Evolutionary conservation across 2,329 filamentous ascomycete genomes (phyloP), one percentile per base, ranked within the genome.

Genomic region (Fusarium equiseti): DNA sequence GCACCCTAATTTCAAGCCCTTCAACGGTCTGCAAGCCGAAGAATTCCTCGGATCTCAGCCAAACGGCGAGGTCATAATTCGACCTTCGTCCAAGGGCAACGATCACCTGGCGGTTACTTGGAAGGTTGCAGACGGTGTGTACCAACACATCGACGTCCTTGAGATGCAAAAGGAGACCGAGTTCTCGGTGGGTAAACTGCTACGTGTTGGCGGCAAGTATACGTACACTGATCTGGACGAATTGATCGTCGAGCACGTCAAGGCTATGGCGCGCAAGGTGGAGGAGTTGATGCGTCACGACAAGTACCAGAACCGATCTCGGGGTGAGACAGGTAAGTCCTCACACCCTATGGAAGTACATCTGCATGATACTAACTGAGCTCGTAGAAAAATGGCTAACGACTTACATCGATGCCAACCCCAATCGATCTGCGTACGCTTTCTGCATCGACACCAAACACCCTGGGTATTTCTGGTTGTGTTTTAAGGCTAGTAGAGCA

Each of bases 141-240:
- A 95, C 80, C 95, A 99, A 81, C 96, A 99, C 80, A 93, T 99
- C 70, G 96, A 99, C 80, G 95, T 99, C 35, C 87, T 99, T 42
- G 96, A 99, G 82, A 86, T 99, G 77, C 93, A 97, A 80, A 99
- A 99, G 82, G 94, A 97, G 69, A 98, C 94, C 68, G 95, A 98
- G 79, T 98, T 98, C 79, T 95, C 94, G 0, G 91, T 98, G 6
- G 96, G 96, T 68, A 91, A 91, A 74, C 90, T 91, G 44, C 87
- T 99, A 57, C 92, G 93, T 70, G 93, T 99, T 57, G 92, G 90
- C 35, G 92, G 93, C 74, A 95, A 95, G 79, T 95, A 94, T 81
- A 95, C 89, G 10, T 99, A 99, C 83, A 94, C 90, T 66, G 96
- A 99, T 90, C 85, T 99, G 66, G 96, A 99, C 82, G 96, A 99